Evolutionary conservation across 768 basidiomycete species (phyloP), one percentile per base, ranked within the genome.

Genomic region (Nidularia sp.): DNA sequence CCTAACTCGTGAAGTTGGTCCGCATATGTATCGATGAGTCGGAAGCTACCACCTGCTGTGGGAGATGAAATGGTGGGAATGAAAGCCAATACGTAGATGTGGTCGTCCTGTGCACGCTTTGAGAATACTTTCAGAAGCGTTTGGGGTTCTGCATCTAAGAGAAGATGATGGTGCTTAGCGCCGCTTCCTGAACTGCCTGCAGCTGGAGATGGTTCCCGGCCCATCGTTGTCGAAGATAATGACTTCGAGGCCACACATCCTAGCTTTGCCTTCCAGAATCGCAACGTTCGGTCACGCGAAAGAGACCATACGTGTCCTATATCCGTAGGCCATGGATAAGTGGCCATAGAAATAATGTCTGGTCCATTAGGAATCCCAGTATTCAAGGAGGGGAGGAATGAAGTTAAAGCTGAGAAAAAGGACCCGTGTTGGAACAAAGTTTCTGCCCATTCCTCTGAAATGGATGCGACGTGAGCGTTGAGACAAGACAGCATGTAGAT

Each of bases 231-330:
- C 32, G 63, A 62, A 8, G 80, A 72, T 43, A 89, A 68, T 8
- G 71, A 66, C 62, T 79, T 85, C 33, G 81, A 80, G 32, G 84
- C 79, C n/a, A 86, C 77, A 62, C 90, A 87, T 43, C 85, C 85
- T 50, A 82, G 74, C 64, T 86, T 81, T 31, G 85, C 77, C 56
- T 88, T 87, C 94, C 94, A 98, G 42, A 90, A 73, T 36, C 93
- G 80, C 41, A 98, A 74, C 34, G 85, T 86, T 50, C 88, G 80
- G 71, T 97, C 93, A 50, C 93, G 78, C 6, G 94, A 93, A 41
- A 98, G 77, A 1, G 93, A 86, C 82, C 91, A 96, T 18, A 87
- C 72, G 59, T 89, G 77, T 34, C 76, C 79, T 52, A 88, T 75
- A 62, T 89, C 88, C 10, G 86, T 87, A 13, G 88, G 88, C 69